Percentiles rank a stretch among this genome's conserved stretches.
Evolutionary conservation across 495 filamentous ascomycete species (phyloP).

Genomic region (Echria macrotheca): DNA sequence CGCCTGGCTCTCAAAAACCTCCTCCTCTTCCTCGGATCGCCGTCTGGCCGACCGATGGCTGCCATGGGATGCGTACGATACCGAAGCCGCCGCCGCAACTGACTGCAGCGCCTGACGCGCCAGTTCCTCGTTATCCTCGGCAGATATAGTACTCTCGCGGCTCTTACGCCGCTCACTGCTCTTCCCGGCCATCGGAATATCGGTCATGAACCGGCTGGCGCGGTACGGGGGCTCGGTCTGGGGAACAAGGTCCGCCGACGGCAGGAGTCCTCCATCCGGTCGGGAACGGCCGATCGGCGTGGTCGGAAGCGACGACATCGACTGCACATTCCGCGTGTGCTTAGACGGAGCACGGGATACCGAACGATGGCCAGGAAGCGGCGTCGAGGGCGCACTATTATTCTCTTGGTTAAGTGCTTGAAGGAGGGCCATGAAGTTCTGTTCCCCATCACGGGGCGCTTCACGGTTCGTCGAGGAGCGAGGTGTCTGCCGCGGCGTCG

Average conservation of each 20-base stretch:
- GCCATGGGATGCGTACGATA: constrained; percentile 34
- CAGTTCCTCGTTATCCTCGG: constrained; percentile 64
- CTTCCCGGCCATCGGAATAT: constrained; percentile 22
- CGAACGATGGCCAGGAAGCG: constrained; percentile 37
- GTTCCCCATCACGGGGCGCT: constrained; percentile 35
- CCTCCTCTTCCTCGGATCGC: constrained; percentile 29
- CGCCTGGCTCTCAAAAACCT: constrained; percentile 44
- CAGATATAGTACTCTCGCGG: constrained; percentile 86
- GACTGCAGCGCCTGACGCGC: constrained; percentile 51
- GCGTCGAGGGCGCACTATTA: constrained; percentile 62
- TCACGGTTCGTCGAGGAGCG: constrained; percentile 37
- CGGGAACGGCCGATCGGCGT: constrained; percentile 55
- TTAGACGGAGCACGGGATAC: constrained; percentile 43
- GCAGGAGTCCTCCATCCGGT: constrained; percentile 44
- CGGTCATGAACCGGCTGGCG: constrained; percentile 22
- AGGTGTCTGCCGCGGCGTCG: constrained; percentile 44
- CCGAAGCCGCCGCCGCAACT: constrained; percentile 37
- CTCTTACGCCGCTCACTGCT: constrained; percentile 48
- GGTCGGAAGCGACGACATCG: constrained; percentile 73
- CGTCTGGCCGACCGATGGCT: constrained; percentile 25
- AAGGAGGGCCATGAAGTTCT: constrained; percentile 69
- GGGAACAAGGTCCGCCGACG: constrained; percentile 53
- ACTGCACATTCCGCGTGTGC: constrained; percentile 65
- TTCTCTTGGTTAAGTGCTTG: constrained; percentile 70
- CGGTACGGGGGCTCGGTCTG: constrained; percentile 46